Evolutionary conservation across 2,329 filamentous ascomycete genomes (phyloP).

Genomic region (Zopfia rhizophila): DNA sequence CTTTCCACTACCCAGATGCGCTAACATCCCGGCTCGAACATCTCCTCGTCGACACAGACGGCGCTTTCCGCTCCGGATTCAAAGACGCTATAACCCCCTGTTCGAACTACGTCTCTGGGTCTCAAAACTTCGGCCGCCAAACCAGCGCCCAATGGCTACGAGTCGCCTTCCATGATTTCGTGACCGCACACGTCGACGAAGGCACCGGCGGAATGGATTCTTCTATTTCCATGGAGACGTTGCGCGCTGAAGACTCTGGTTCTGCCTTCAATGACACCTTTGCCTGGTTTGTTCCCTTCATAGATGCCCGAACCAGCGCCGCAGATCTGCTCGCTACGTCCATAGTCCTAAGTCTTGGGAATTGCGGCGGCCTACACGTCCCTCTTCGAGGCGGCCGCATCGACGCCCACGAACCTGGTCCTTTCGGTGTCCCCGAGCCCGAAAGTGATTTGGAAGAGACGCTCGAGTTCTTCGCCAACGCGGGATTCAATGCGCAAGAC

Average conservation of each 20-base stretch:
- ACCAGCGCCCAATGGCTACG: slow-evolving; percentile 44
- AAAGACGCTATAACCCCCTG: slow-evolving; percentile 29
- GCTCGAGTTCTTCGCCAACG: slow-evolving; percentile 38
- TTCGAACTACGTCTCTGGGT: slow-evolving; percentile 23
- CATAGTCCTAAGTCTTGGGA: slow-evolving; percentile 39
- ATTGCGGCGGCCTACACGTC: slow-evolving; percentile 41
- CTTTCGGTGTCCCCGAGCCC: slow-evolving; percentile 44
- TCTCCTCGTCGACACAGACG: slow-evolving; percentile 28
- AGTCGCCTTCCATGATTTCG: slow-evolving; percentile 49
- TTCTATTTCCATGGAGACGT: slow-evolving; percentile 46
- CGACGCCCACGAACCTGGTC: slow-evolving; percentile 43
- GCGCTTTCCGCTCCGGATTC: slow-evolving; percentile 27
- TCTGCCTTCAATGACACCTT: slow-evolving; percentile 47
- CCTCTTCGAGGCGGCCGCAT: slow-evolving; percentile 44
- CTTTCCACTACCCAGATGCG: slow-evolving; percentile 19
- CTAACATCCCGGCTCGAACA: slow-evolving; percentile 23
- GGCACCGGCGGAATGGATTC: slow-evolving; percentile 48
- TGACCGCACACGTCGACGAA: slow-evolving; percentile 37
- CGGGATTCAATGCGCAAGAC: slow-evolving; percentile 40
- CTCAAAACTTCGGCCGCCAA: slow-evolving; percentile 18
- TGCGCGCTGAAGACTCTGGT: slow-evolving; percentile 41
- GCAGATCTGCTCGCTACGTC: slow-evolving; percentile 47
- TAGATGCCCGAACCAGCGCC: slow-evolving; percentile 31
- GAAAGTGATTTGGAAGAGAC: slow-evolving; percentile 44
- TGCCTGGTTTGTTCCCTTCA: slow-evolving; percentile 36